Base-by-base conservation (phyloP, 352 stramenopile species). In the Phytophthora crassamura region DNA sequence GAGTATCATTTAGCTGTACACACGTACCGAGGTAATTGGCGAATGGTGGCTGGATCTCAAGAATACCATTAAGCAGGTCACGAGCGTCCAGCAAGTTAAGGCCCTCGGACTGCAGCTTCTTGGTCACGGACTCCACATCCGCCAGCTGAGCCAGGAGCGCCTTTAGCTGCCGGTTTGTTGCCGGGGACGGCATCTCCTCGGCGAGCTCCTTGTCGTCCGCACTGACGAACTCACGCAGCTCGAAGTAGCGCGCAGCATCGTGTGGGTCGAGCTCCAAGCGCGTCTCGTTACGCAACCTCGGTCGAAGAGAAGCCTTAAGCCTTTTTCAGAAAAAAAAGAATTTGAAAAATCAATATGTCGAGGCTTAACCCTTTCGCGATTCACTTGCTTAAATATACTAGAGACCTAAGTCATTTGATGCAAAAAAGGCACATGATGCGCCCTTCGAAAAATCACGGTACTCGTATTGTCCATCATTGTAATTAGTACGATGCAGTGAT, bases 191-290 rank as follows among this genome's bases (percentile, higher is more conserved):
- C 22, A 65, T 42, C 36, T 36, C 4, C 2, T 58, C 47, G 16
- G 18, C 30, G 7, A 65, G 7, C 8, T 53, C 47, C 30, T 65
- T 33, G n/a, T 66, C 58, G 16, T 59, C 46, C 5, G 32, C 16
- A 20, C 15, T 33, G 15, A 66, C 35, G 18, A 42, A 54, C 22
- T 66, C 48, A 4, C 38, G 22, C 7, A 66, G 48, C 15, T 46
- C 10, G 9, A 51, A 32, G 12, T 68, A 51, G 7, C 40, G 25
- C 11, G 42, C n/a, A 62, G 51, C 28, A 68, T 68, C 5, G 42
- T 7, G 4, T 45, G 57, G 11, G 43, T 57, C 1, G 59, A 67
- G 2, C 48, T 16, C 41, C 59, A n/a, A 67, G 2, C 50, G 34
- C 9, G 49, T 62, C 3, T 51, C 50, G 1, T 62, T 16, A 1